Conservation (phyloP, 2,329 filamentous ascomycete species). For the Fusarium protoensiforme region DNA sequence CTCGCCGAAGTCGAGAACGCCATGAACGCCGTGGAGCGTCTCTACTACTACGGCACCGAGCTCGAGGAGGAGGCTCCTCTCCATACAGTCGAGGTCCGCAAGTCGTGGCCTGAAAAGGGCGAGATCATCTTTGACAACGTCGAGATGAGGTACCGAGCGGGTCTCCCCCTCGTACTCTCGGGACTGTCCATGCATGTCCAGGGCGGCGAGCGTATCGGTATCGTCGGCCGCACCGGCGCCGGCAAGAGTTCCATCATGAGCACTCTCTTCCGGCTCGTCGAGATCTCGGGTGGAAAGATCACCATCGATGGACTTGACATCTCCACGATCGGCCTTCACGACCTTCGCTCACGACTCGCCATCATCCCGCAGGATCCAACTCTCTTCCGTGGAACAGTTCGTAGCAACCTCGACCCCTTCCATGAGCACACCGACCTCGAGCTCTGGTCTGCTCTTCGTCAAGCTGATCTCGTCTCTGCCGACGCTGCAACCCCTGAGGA, state of each 20-base stretch:
- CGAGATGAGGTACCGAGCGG: conserved; percentile 80
- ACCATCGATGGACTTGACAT: conserved; percentile 76
- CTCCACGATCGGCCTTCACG: conserved; percentile 77
- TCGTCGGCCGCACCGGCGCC: conserved; percentile 84
- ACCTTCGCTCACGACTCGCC: conserved; percentile 79
- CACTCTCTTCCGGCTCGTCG: conserved; percentile 80
- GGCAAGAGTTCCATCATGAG: conserved; percentile 89
- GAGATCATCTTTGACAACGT: conserved; percentile 82
- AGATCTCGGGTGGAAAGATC: conserved; percentile 71
- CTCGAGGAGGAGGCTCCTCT: conserved; percentile 91
- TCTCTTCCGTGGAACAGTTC: conserved; percentile 82
- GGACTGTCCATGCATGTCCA: conserved; percentile 77
- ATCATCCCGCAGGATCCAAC: conserved; percentile 90
- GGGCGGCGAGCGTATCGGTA: conserved; percentile 82
- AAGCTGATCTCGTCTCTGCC: conserved; percentile 75
- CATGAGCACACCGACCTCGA: conserved; percentile 80
- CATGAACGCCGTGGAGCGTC: conserved; percentile 95
- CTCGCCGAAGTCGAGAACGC: conserved; percentile 96
- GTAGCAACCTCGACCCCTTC: conserved; percentile 85
- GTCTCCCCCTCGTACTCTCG: conserved; percentile 78
- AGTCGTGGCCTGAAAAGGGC: conserved; percentile 86
- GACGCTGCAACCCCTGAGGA: conserved; percentile 75
- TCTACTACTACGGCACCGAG: conserved; percentile 88
- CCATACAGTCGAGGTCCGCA: conserved; percentile 77
- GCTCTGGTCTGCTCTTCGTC: conserved; percentile 81